A percentile compares a stretch with the other conserved stretches of the same genome.
These are phyloP conservation scores for Zizania latifolia DNA, from an alignment of 176 grass and related monocot species.

Conservation along the genomic window DNA sequence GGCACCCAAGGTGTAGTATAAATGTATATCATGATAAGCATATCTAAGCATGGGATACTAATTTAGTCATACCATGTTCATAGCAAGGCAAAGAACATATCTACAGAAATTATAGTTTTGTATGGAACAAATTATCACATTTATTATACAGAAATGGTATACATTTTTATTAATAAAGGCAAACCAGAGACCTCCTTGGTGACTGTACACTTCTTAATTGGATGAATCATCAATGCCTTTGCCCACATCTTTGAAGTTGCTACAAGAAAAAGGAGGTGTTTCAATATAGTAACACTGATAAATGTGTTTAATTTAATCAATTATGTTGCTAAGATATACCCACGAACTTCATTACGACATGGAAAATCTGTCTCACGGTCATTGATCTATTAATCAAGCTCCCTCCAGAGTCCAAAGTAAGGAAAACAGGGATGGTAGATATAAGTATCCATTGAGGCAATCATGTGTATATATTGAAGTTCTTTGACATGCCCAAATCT, in stretches of 20 bases:
- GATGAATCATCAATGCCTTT: conserved; percentile 67
- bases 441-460: conserved; percentile 95
- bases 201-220: conserved; percentile 42
- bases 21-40: neutral
- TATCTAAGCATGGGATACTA: conserved; percentile 2
- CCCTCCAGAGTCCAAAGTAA: conserved; percentile 56
- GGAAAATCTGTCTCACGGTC: conserved; percentile 68
- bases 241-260: conserved; percentile 64
- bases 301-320: neutral
- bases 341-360: conserved; percentile 61
- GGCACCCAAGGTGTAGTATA: conserved; percentile 1
- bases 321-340: conserved; percentile 43
- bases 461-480: conserved; percentile 71
- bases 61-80: conserved; percentile 4
- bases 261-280: conserved; percentile 35
- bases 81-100: neutral
- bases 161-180: neutral
- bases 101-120: neutral
- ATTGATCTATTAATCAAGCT: conserved; percentile 68
- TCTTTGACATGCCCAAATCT: conserved; percentile 95
- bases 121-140: neutral
- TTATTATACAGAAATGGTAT: neutral
- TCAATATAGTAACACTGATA: conserved; percentile 21
- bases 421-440: conserved; percentile 53
- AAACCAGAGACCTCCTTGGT: conserved; percentile 61